These are phyloP conservation scores for Tieghemostelium lacteum DNA, from an alignment of 78 protist species.

Conservation along the genomic window DNA sequence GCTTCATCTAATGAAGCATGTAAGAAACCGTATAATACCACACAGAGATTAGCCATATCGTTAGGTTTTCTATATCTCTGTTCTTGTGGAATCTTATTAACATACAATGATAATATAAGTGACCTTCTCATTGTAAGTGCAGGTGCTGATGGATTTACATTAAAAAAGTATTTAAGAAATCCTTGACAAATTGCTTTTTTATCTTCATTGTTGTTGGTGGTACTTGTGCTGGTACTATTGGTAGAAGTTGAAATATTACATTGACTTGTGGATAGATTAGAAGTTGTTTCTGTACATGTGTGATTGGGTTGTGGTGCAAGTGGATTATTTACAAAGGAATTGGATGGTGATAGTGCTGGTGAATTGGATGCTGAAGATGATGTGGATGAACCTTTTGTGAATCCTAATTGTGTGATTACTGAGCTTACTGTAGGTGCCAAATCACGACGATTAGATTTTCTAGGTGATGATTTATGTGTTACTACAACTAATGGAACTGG, in stretches of 20 bases:
- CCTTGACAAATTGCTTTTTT: conserved; percentile 25
- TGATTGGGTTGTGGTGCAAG: neutral
- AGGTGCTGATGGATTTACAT: conserved; percentile 14
- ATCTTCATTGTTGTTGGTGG: conserved; percentile 23
- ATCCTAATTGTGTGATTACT: conserved; percentile 16
- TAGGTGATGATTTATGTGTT: neutral
- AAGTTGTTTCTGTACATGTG: conserved; percentile 9
- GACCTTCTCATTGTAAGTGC: conserved; percentile 38
- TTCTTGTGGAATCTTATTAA: conserved; percentile 69
- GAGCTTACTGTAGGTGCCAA: conserved; percentile 13
- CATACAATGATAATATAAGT: conserved; percentile 58
- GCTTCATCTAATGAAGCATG: conserved; percentile 38
- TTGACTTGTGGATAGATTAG: neutral
- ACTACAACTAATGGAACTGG: neutral
- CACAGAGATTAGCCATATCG: conserved; percentile 71
- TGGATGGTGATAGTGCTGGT: neutral
- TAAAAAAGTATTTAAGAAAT: conserved; percentile 44
- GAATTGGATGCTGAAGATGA: neutral
- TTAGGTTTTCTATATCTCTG: conserved; percentile 59
- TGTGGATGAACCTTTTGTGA: neutral
- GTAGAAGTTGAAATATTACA: neutral
- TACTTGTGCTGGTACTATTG: neutral
- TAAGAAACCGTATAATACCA: conserved; percentile 43
- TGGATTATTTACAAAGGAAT: conserved; percentile 2
- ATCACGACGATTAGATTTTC: neutral